Conservation (phyloP, 306 rosid genomes). For the Calophaca sinica region DNA sequence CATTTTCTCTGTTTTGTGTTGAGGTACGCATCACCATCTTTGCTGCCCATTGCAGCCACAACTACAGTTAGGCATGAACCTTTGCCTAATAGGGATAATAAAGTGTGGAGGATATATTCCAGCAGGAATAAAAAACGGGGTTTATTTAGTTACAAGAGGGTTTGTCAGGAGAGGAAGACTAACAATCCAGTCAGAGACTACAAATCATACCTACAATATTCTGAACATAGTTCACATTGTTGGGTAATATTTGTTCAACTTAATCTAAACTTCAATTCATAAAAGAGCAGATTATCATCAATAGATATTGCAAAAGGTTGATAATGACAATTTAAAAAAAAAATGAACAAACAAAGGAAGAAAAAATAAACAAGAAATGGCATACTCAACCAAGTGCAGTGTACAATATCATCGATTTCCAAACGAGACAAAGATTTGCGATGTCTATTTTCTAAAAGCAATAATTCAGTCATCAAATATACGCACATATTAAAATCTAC, state of each 20-base stretch:
- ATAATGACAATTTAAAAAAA: background rate
- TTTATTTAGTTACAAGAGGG: too few relatives aligned
- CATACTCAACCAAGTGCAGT: conserved; percentile 3
- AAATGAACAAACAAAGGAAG: background rate
- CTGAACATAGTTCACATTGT: background rate
- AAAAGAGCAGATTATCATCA: conserved; percentile 28
- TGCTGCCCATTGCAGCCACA: too few relatives aligned
- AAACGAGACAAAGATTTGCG: conserved; percentile 4
- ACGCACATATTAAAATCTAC: conserved; percentile 31
- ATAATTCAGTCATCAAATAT: conserved; percentile 17
- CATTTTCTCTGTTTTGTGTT: too few relatives aligned
- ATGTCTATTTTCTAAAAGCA: conserved; percentile 20
- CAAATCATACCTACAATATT: background rate
- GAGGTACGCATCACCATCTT: too few relatives aligned
- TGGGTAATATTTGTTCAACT: conserved; percentile 8
- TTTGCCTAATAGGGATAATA: too few relatives aligned
- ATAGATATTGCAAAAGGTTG: conserved; percentile 14
- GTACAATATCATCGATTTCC: conserved; percentile 25
- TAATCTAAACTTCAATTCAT: conserved; percentile 30
- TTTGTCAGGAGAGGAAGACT: too few relatives aligned
- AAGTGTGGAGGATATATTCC: too few relatives aligned
- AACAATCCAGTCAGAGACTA: too few relatives aligned
- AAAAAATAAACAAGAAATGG: background rate
- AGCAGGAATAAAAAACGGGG: too few relatives aligned
- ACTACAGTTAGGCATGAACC: too few relatives aligned